Percentiles rank a stretch among this genome's conserved stretches.
phyloP scores from a whole-genome alignment of 164 flowering plant species.

The Berberis vulgaris region DNA sequence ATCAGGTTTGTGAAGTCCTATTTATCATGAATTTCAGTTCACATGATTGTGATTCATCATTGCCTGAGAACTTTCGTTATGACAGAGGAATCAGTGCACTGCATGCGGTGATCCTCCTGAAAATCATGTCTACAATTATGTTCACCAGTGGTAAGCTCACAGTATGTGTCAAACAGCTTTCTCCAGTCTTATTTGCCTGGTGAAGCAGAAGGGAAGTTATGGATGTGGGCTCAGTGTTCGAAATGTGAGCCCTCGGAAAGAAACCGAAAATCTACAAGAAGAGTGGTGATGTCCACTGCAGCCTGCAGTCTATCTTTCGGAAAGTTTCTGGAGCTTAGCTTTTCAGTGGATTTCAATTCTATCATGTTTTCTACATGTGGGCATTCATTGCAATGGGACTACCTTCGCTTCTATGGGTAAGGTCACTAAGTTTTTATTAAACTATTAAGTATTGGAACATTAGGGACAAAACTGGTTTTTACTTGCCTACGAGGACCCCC shows the following conservation, averaged over 20 bases:
- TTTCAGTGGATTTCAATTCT: slow-evolving; percentile 40
- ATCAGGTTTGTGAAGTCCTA: slow-evolving; percentile 49
- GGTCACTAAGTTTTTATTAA: not conserved
- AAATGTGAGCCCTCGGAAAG: slow-evolving; percentile 46
- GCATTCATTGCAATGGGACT: slow-evolving; percentile 62
- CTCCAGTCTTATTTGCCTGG: slow-evolving; percentile 48
- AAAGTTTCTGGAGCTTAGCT: slow-evolving; percentile 82
- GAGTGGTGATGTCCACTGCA: slow-evolving; percentile 65
- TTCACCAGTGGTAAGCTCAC: slow-evolving; percentile 71
- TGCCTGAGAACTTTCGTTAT: slow-evolving; percentile 4
- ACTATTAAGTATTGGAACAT: too few relatives aligned
- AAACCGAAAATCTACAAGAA: slow-evolving; percentile 38
- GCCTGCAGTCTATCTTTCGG: slow-evolving; percentile 81
- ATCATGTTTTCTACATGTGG: slow-evolving; percentile 50
- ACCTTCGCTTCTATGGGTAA: slow-evolving; percentile 87
- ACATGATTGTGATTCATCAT: not conserved
- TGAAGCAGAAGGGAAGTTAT: slow-evolving; percentile 71
- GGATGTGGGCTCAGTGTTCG: slow-evolving; percentile 98
- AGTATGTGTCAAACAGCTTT: slow-evolving; percentile 52
- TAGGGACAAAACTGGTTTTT: too few relatives aligned
- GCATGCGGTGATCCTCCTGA: slow-evolving; percentile 58
- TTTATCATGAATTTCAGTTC: too few relatives aligned
- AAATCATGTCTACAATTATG: slow-evolving; percentile 70
- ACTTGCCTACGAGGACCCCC: too few relatives aligned
- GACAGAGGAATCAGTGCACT: slow-evolving; percentile 52